Evolutionary conservation across 306 rosid species (phyloP).

Genomic region (Pueraria montana): DNA sequence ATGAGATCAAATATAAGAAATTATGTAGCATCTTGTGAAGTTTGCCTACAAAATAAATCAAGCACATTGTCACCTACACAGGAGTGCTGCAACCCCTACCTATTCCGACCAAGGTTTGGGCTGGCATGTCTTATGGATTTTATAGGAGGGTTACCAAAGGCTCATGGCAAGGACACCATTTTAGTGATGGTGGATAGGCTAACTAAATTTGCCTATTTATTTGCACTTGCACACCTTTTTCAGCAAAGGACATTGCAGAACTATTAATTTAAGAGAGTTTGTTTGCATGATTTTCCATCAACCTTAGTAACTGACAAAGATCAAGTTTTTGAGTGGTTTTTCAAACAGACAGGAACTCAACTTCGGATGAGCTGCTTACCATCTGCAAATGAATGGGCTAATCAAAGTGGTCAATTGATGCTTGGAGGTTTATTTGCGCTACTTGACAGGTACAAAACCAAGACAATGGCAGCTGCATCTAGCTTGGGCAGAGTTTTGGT

Average conservation of each 20-base stretch:
- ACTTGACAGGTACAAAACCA: neutral
- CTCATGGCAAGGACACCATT: neutral
- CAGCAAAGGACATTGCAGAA: neutral
- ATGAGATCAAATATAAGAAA: neutral
- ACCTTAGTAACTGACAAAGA: neutral
- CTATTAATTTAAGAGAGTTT: neutral
- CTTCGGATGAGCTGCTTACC: neutral
- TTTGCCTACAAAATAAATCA: neutral
- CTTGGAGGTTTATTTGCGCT: neutral
- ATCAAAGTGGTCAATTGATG: neutral
- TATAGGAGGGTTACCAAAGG: neutral
- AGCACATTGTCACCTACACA: neutral
- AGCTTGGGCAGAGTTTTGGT: neutral
- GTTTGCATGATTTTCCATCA: neutral
- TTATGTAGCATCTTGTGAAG: neutral
- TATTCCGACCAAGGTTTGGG: neutral
- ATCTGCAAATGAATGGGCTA: neutral
- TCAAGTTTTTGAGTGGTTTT: neutral
- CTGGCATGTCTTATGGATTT: neutral
- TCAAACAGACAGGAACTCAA: neutral
- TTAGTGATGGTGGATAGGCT: neutral
- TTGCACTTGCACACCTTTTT: neutral
- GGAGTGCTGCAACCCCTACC: neutral
- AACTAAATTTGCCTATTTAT: neutral
- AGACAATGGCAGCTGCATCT: neutral